Evolutionary conservation across 345 rosid species (phyloP).

Genomic region (Adansonia digitata): DNA sequence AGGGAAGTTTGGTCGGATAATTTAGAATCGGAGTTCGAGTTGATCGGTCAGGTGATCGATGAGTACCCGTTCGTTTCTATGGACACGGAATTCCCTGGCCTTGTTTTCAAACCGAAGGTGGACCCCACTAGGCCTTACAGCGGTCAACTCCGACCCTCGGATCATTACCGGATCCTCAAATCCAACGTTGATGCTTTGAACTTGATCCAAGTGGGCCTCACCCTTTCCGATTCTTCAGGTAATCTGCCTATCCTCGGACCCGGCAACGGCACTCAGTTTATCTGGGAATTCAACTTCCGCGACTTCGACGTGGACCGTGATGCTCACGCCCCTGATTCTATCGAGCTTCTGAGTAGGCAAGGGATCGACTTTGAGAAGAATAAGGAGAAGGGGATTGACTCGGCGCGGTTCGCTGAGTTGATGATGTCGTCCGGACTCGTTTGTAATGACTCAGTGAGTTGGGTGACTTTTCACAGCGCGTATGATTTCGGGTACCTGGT

Average conservation of each 20-base stretch:
- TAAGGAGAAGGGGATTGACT: conserved; percentile 46
- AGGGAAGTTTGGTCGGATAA: conserved; percentile 79
- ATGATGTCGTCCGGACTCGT: conserved; percentile 83
- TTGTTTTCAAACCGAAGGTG: conserved; percentile 37
- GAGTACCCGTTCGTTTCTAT: conserved; percentile 58
- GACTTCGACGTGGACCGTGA: conserved; percentile 68
- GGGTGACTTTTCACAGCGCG: conserved; percentile 92
- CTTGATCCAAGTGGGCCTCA: conserved; percentile 82
- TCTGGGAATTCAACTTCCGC: conserved; percentile 86
- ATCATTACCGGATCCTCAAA: conserved; percentile 62
- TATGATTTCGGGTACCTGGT: conserved; percentile 87
- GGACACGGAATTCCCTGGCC: conserved; percentile 92
- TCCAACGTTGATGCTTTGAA: conserved; percentile 67
- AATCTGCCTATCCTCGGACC: conserved; percentile 56
- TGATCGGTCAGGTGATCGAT: conserved; percentile 52
- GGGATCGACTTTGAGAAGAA: conserved; percentile 75
- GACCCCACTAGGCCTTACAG: conserved; percentile 11
- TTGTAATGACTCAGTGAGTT: conserved; percentile 65
- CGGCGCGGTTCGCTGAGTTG: conserved; percentile 64
- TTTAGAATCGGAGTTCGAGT: conserved; percentile 56
- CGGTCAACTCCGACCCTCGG: conserved; percentile 35
- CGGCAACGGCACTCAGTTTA: conserved; percentile 23
- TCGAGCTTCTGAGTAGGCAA: conserved; percentile 68
- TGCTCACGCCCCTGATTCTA: conserved; percentile 74
- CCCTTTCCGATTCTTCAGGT: conserved; percentile 57